Base-by-base conservation (phyloP, 805 yeast species). In the Yueomyces sinensis region DNA sequence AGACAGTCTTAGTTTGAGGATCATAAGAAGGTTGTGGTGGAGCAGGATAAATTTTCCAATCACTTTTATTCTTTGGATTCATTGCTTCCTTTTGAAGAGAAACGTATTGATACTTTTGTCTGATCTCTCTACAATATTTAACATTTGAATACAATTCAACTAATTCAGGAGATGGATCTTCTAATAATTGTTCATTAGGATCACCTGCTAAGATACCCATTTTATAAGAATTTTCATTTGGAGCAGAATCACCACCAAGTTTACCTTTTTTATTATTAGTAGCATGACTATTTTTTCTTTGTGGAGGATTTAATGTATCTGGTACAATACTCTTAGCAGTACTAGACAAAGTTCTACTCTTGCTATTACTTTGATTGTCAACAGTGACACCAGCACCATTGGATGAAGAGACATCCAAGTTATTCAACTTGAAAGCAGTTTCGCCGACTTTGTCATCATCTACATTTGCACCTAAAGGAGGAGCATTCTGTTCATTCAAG, bases 21-120 rank as follows among this genome's bases (percentile, higher is more conserved):
- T 79, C 68, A 76, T 91, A 76, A 46, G 89, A 76, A 3, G 98
- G 96, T 43, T 75, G 75, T 13, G 98, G 98, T 1, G 97, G 96
- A 9, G 77, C 74, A 0, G 99, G 99, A 52, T 87, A 89, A 33
- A 91, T 76, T 13, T 52, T 52, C 97, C 97, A 91, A 28, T 55
- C 59, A 9, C 63, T 63, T 18, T 47, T 50, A 57, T 93, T 89
- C 52, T 89, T 86, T 2, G 98, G 98, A 56, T 91, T 91, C 46
- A 76, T 80, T 27, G 59, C 52, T 31, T 78, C 80, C 36, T 73
- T 63, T 60, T 91, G 99, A 35, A 72, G 44, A 1, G 96, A 84
- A 9, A 72, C 44, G 2, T 58, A 47, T 57, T 81, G 79, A 54
- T 89, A 91, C 50, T 76, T 80, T 44, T 71, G 75, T 54, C 99